Evolutionary conservation across 1,139 yeast genomes (phyloP).

Genomic region (Yamadazyma pseudoaaseri): DNA sequence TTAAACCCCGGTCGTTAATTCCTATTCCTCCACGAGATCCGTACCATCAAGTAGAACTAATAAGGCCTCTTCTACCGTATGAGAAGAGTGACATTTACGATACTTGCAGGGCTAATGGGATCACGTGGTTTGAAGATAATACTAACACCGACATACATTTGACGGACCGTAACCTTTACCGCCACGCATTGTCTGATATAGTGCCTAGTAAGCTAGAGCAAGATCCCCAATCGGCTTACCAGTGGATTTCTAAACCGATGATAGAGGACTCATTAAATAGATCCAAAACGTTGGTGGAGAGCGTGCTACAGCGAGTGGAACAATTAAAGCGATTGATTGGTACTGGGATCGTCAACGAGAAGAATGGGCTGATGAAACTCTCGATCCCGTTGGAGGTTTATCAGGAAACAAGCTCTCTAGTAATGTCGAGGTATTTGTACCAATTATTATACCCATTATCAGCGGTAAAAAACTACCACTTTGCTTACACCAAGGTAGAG

Average conservation of each 20-base stretch:
- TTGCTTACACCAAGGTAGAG: conserved; percentile 46
- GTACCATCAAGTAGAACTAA: conserved; percentile 19
- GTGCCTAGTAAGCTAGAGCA: conserved; percentile 20
- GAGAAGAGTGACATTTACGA: conserved; percentile 44
- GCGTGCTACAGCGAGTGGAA: conserved; percentile 15
- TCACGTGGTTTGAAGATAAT: conserved; percentile 68
- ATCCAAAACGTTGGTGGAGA: conserved; percentile 15
- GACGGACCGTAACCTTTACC: conserved; percentile 54
- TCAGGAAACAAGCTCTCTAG: conserved; percentile 16
- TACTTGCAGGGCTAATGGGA: conserved; percentile 38
- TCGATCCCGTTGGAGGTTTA: background rate
- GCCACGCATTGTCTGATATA: conserved; percentile 30
- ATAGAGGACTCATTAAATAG: conserved; percentile 16
- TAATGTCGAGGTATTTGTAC: conserved; percentile 34
- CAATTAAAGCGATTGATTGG: background rate
- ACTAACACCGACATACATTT: conserved; percentile 56
- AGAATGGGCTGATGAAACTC: conserved; percentile 9
- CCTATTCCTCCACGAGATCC: conserved; percentile 25
- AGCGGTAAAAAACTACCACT: conserved; percentile 41
- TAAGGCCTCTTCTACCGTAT: conserved; percentile 55
- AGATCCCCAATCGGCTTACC: conserved; percentile 13
- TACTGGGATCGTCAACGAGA: conserved; percentile 3
- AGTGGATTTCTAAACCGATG: conserved; percentile 13
- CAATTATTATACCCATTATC: conserved; percentile 33
- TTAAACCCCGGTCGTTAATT: conserved; percentile 22